Evolutionary conservation across 306 rosid genomes (phyloP).

Genomic region (Trifolium repens): DNA sequence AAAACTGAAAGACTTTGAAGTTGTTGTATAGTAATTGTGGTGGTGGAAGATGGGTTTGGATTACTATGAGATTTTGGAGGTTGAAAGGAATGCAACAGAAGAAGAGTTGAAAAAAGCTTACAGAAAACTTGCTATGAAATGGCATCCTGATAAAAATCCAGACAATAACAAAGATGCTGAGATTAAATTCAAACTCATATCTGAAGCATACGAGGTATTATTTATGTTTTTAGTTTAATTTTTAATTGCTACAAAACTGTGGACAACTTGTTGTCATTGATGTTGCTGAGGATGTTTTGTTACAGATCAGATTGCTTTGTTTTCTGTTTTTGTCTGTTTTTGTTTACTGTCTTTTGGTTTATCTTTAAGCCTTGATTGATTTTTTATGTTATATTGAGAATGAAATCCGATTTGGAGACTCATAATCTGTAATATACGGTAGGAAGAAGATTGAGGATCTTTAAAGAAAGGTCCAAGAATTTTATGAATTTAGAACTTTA

Average conservation of each 20-base stretch:
- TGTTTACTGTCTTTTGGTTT: neutral
- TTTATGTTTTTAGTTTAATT: neutral
- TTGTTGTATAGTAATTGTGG: neutral
- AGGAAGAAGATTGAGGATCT: neutral
- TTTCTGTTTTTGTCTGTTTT: conserved; percentile 16
- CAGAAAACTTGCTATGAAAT: conserved; percentile 87
- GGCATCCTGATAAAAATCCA: conserved; percentile 96
- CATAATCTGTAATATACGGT: neutral
- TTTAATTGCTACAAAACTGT: conserved; percentile 8
- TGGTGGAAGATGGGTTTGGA: conserved; percentile 47
- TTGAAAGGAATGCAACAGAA: conserved; percentile 69
- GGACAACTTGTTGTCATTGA: neutral
- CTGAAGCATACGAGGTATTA: conserved; percentile 79
- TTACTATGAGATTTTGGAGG: conserved; percentile 77
- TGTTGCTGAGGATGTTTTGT: conserved; percentile 1
- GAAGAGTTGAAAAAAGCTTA: conserved; percentile 85
- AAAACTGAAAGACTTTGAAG: neutral
- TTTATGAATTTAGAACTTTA: neutral
- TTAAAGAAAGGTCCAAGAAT: neutral
- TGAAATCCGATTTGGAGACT: neutral
- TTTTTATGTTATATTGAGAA: neutral
- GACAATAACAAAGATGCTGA: conserved; percentile 80
- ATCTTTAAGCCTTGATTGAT: neutral
- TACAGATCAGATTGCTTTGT: conserved; percentile 25
- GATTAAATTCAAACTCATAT: conserved; percentile 77